phyloP scores from a whole-genome alignment of 805 yeast species.

The Candida boidinii region DNA sequence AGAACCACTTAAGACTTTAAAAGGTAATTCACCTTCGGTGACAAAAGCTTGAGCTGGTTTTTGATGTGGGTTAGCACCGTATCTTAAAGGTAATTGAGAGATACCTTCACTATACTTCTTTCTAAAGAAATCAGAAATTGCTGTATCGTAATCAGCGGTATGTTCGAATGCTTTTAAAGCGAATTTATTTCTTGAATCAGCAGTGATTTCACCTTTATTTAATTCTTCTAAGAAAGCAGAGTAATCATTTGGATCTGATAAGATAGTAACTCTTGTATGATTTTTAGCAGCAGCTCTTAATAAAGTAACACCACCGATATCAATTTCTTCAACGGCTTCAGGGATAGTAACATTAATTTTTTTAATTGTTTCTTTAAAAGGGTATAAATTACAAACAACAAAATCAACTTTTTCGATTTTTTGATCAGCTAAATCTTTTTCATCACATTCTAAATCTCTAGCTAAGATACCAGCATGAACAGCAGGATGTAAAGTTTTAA shows the following conservation, averaged over 20 bases:
- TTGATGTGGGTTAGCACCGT: slow-evolving; percentile 99
- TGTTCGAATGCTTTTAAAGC: slow-evolving; percentile 98
- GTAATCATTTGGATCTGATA: slow-evolving; percentile 93
- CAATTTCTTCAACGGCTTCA: slow-evolving; percentile 98
- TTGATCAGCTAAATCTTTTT: slow-evolving; percentile 78
- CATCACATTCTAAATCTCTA: slow-evolving; percentile 85
- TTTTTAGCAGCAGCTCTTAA: slow-evolving; percentile 98
- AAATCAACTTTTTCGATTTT: slow-evolving; percentile 93
- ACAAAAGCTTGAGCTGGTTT: slow-evolving; percentile 98
- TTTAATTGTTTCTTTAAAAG: slow-evolving; percentile 95
- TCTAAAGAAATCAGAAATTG: slow-evolving; percentile 95
- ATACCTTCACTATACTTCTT: slow-evolving; percentile 88
- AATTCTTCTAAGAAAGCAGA: slow-evolving; percentile 80
- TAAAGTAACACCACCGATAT: slow-evolving; percentile 96
- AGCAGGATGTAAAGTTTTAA: slow-evolving; percentile 96
- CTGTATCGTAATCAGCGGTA: slow-evolving; percentile 95
- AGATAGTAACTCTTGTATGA: slow-evolving; percentile 90
- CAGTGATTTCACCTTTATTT: slow-evolving; percentile 55
- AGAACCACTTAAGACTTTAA: slow-evolving; percentile 87
- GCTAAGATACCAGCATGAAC: slow-evolving; percentile 98
- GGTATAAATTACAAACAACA: slow-evolving; percentile 96
- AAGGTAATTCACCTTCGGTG: slow-evolving; percentile 79
- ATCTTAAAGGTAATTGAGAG: slow-evolving; percentile 89
- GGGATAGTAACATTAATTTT: slow-evolving; percentile 91
- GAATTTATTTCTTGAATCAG: slow-evolving; percentile 66